Evolutionary conservation across 768 basidiomycete species (phyloP).

Genomic region (Lactarius sp.): DNA sequence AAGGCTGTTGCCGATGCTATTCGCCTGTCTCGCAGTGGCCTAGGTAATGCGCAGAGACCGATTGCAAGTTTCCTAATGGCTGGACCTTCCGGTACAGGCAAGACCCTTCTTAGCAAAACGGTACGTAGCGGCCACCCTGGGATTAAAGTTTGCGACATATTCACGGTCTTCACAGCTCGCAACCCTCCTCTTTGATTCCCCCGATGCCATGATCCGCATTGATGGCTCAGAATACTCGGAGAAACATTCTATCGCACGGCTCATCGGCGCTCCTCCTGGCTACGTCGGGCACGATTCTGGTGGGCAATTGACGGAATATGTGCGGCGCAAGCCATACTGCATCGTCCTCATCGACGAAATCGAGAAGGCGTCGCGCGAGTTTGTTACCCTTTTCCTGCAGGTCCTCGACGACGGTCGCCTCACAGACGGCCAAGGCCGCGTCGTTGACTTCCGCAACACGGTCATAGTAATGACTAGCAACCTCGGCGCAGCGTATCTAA

Average conservation of each 20-base stretch:
- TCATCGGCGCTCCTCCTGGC: constrained; percentile 74
- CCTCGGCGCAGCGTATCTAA: constrained; percentile 71
- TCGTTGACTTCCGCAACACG: constrained; percentile 84
- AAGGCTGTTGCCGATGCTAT: constrained; percentile 93
- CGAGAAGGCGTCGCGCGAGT: constrained; percentile 77
- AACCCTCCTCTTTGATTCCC: constrained; percentile 81
- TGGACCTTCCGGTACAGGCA: constrained; percentile 87
- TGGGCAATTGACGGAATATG: constrained; percentile 90
- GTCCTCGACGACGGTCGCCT: constrained; percentile 90
- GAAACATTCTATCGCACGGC: constrained; percentile 65
- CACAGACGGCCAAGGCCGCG: constrained; percentile 89
- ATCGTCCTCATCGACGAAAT: constrained; percentile 86
- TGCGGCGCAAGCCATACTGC: constrained; percentile 85
- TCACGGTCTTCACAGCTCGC: constrained; percentile 56
- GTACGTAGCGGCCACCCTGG: constrained; percentile 39
- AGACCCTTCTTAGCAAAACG: constrained; percentile 87
- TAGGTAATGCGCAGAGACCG: constrained; percentile 82
- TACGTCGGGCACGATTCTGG: constrained; percentile 91
- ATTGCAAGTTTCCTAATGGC: constrained; percentile 92
- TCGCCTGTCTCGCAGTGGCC: constrained; percentile 86
- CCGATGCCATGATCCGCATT: constrained; percentile 87
- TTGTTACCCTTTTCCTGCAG: constrained; percentile 69
- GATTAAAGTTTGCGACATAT: constrained; percentile 14
- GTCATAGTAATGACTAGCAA: constrained; percentile 96
- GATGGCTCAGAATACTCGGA: constrained; percentile 94